These are phyloP conservation scores for Pyrenophora tritici-repentis DNA, from an alignment of 2,329 filamentous ascomycete genomes.

Conservation along the genomic window DNA sequence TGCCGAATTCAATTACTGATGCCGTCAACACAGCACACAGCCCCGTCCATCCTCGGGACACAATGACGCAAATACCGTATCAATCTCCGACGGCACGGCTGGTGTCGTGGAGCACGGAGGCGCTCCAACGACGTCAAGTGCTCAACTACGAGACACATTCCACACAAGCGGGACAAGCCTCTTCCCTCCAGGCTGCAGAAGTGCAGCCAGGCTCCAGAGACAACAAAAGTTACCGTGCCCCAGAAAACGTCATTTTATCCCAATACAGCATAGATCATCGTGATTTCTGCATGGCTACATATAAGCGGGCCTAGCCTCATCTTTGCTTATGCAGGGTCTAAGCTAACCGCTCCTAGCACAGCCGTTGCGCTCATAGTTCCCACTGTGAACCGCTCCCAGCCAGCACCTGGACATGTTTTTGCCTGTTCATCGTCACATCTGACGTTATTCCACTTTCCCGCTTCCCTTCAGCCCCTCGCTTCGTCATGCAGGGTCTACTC, in stretches of 20 bases:
- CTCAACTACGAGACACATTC: constrained; percentile 7
- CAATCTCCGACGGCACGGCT: background rate
- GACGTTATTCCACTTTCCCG: constrained; percentile 18
- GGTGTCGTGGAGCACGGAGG: background rate
- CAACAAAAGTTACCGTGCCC: constrained; percentile 12
- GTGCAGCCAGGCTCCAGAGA: too few relatives aligned
- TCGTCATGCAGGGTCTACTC: constrained; percentile 6
- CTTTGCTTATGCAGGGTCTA: constrained; percentile 23
- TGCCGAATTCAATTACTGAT: too few relatives aligned
- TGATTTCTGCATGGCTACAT: constrained; percentile 2
- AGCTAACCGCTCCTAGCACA: constrained; percentile 2
- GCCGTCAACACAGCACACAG: background rate
- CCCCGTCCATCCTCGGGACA: too few relatives aligned
- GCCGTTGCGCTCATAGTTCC: constrained; percentile 21
- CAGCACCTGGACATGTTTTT: constrained; percentile 14
- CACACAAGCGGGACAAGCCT: constrained; percentile 19
- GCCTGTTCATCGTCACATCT: constrained; percentile 26
- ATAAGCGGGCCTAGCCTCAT: constrained; percentile 5
- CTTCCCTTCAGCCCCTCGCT: constrained; percentile 18
- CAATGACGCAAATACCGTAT: constrained; percentile 4
- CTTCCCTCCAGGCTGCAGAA: constrained; percentile 4
- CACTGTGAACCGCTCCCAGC: constrained; percentile 7
- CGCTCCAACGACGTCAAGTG: constrained; percentile 11
- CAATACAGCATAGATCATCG: constrained; percentile 12
- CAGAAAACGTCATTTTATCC: constrained; percentile 23